Base-by-base conservation (phyloP, 1,284 basidiomycete genomes). In the Ganoderma lingzhi region DNA sequence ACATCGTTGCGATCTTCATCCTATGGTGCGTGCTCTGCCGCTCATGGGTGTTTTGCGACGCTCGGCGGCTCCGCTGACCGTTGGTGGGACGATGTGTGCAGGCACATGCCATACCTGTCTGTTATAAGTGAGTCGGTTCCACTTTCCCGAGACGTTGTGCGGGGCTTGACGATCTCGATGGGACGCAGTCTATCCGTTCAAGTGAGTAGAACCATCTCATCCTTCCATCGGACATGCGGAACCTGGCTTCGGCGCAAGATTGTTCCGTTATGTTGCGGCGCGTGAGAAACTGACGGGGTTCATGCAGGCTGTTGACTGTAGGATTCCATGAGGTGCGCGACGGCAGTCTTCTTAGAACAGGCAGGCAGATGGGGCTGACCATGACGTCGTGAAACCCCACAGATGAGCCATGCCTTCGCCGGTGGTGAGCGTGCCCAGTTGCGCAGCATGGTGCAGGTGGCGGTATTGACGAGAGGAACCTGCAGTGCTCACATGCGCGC, bases 171-270 rank as follows among this genome's bases (percentile, higher is more conserved):
- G 37, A 61, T 42, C 56, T 72, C 51, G 55, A 14, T 64, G 61
- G 39, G 35, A 39, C 64, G 55, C 72, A 94, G 93, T 97, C 75
- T 97, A 96, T 80, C 96, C 96, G 1, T 97, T 97, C 89, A 96
- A 96, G 91, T 94, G 84, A 80, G 90, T 84, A 2, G 6, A 10
- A 17, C 6, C 5, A 8, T 41, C 48, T 48, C 56, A 45, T 32
- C 53, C 39, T 41, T 41, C 53, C 30, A 30, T 30, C 28, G 51
- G 6, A 15, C 30, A 2, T 56, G 35, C 30, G 30, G 53, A 35
- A 17, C 30, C 30, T 56, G 32, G 30, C 15, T 30, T 17, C 53
- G 53, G 53, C 12, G 28, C 30, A 35, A 35, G 30, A 9, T 35
- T 56, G 53, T 56, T 56, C 53, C 53, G 15, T 32, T 19, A 30